Percentiles rank a stretch among this genome's conserved stretches.
Evolutionary conservation across 2,329 filamentous ascomycete genomes (phyloP).

Genomic region (Cladosporium sp.): DNA sequence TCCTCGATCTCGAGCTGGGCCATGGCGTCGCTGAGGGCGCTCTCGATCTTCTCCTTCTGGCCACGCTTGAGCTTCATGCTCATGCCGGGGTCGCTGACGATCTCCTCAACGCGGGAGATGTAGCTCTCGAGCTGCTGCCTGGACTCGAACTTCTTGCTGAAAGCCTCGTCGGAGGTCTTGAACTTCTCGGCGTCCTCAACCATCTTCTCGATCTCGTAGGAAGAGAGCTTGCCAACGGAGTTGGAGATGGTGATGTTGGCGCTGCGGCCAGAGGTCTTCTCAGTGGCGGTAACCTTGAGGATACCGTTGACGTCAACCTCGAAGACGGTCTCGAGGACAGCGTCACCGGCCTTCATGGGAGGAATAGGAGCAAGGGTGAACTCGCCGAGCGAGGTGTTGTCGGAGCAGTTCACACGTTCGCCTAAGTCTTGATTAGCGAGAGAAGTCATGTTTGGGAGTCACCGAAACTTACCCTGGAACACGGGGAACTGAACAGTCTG

Average conservation of each 20-base stretch:
- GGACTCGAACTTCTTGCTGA: conserved; percentile 98
- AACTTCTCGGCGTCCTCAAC: conserved; percentile 96
- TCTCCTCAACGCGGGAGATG: conserved; percentile 97
- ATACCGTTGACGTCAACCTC: conserved; percentile 98
- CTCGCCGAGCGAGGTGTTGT: conserved; percentile 95
- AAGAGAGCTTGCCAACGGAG: conserved; percentile 97
- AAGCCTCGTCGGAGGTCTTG: conserved; percentile 96
- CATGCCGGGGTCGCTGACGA: conserved; percentile 91
- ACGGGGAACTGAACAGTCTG: conserved; percentile 69
- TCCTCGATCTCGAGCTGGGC: conserved; percentile 94
- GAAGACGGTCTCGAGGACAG: conserved; percentile 95
- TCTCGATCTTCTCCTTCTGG: conserved; percentile 99
- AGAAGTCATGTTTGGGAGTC: neutral
- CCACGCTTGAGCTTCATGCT: conserved; percentile 97
- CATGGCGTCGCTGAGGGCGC: conserved; percentile 95
- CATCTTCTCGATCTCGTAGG: conserved; percentile 94
- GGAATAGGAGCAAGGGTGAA: conserved; percentile 75
- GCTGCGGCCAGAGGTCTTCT: conserved; percentile 95
- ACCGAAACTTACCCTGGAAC: neutral
- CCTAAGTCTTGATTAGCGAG: conserved; percentile 55
- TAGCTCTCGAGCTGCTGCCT: conserved; percentile 99
- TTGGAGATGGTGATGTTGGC: conserved; percentile 99
- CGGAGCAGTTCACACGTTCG: conserved; percentile 95
- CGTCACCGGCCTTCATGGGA: conserved; percentile 86
- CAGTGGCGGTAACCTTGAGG: conserved; percentile 96